Percentiles rank a stretch among this genome's conserved stretches.
phyloP scores from a whole-genome alignment of 495 filamentous ascomycete species.

The Daldinia concentrica region DNA sequence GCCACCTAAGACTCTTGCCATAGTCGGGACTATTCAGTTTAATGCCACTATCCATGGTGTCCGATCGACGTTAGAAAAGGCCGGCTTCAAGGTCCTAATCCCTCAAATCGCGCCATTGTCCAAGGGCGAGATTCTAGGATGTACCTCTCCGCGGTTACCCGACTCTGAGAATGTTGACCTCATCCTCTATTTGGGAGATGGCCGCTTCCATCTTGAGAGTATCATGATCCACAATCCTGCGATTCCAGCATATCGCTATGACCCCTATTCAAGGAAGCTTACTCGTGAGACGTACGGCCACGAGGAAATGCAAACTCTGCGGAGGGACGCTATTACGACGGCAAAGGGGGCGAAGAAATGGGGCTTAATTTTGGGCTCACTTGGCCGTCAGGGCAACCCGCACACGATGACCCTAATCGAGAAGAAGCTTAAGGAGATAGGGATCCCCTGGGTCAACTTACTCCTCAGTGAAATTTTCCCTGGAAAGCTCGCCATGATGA shows the following conservation, averaged over 20 bases:
- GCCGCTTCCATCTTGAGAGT: conserved; percentile 94
- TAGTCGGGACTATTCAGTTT: conserved; percentile 98
- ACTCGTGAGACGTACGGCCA: conserved; percentile 92
- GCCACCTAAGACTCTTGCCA: conserved; percentile 82
- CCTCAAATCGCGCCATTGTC: conserved; percentile 93
- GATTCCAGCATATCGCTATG: conserved; percentile 93
- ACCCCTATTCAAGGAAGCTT: conserved; percentile 91
- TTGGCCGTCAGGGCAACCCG: conserved; percentile 95
- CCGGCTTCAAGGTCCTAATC: conserved; percentile 83
- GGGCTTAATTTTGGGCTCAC: conserved; percentile 91
- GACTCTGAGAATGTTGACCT: conserved; percentile 68
- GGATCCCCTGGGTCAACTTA: conserved; percentile 81
- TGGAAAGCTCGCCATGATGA: conserved; percentile 90
- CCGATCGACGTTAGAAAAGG: conserved; percentile 74
- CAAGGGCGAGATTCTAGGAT: conserved; percentile 94
- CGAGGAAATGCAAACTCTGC: conserved; percentile 83
- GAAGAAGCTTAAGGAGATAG: conserved; percentile 69
- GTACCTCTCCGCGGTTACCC: conserved; percentile 83
- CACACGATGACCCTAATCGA: conserved; percentile 91
- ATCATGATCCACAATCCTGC: conserved; percentile 98
- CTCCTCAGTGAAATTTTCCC: conserved; percentile 95
- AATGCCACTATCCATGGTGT: conserved; percentile 93
- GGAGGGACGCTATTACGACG: conserved; percentile 75
- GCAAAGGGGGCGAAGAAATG: conserved; percentile 84
- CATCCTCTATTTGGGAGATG: conserved; percentile 94